Evolutionary conservation across 495 filamentous ascomycete genomes (phyloP).

Genomic region (Penicillium lagena): DNA sequence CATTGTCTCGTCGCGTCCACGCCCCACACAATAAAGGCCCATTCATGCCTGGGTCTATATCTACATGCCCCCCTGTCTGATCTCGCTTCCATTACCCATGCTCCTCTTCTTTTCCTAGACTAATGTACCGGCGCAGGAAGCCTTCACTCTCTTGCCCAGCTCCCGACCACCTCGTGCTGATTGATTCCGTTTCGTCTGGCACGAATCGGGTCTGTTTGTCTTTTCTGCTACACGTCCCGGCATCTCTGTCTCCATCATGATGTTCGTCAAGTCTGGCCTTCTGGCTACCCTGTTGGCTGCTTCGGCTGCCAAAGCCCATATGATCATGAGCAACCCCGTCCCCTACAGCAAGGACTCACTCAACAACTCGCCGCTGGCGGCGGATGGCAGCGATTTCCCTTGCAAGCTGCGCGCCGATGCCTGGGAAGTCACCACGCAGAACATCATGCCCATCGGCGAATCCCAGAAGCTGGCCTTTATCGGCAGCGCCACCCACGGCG

Average conservation of each 20-base stretch:
- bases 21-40: not conserved
- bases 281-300: constrained; percentile 41
- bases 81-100: not conserved
- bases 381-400: constrained; percentile 63
- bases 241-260: constrained; percentile 20
- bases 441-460: constrained; percentile 25
- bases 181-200: constrained; percentile 34
- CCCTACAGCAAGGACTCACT: constrained; percentile 52
- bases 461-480: constrained; percentile 20
- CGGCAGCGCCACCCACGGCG: constrained; percentile 68
- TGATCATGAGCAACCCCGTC: constrained; percentile 61
- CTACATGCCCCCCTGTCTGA: not conserved
- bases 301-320: constrained; percentile 52
- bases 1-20: not conserved
- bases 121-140: constrained; percentile 4
- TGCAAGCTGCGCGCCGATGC: constrained; percentile 52
- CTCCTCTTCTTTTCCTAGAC: not conserved
- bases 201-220: constrained; percentile 25
- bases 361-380: constrained; percentile 55
- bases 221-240: not conserved
- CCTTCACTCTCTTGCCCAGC: constrained; percentile 11
- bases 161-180: constrained; percentile 11
- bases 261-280: constrained; percentile 30
- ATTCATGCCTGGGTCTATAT: not conserved
- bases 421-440: constrained; percentile 19